phyloP scores from a whole-genome alignment of 495 filamentous ascomycete genomes.

The Hyaloscypha hepaticicola region DNA sequence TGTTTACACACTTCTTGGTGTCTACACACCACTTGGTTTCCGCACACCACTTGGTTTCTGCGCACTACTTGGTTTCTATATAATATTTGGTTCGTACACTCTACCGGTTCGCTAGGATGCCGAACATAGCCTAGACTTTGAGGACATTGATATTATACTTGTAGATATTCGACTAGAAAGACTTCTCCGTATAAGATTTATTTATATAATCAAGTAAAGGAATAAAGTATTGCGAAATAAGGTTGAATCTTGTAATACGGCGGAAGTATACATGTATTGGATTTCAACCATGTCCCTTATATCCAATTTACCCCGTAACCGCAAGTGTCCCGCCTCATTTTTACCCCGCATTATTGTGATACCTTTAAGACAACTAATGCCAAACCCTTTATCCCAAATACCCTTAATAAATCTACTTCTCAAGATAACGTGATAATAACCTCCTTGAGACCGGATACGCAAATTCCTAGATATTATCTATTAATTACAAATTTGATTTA shows the following conservation, averaged over 20 bases:
- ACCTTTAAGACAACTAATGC: slow-evolving; percentile 9
- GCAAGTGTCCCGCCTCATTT: slow-evolving; percentile 10
- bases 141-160: no score
- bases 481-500: slow-evolving; percentile 5
- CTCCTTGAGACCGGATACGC: slow-evolving; percentile 1
- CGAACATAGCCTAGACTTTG: no score
- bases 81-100: neutral
- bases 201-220: slow-evolving; percentile 14
- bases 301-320: slow-evolving; percentile 7
- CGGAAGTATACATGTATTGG: slow-evolving; percentile 18
- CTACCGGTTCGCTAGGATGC: no score
- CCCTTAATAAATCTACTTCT: slow-evolving; percentile 11
- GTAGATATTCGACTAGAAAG: no score
- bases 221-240: slow-evolving; percentile 23
- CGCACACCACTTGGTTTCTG: no score
- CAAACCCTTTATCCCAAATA: slow-evolving; percentile 5
- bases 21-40: no score
- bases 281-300: slow-evolving; percentile 18
- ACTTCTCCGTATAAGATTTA: no score
- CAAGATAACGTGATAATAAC: slow-evolving; percentile 1
- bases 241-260: slow-evolving; percentile 23
- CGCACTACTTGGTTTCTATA: neutral
- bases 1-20: no score
- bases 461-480: slow-evolving; percentile 11
- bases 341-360: slow-evolving; percentile 21